Base-by-base conservation (phyloP, 108 stramenopile species). In the Cyclotella baltica region DNA sequence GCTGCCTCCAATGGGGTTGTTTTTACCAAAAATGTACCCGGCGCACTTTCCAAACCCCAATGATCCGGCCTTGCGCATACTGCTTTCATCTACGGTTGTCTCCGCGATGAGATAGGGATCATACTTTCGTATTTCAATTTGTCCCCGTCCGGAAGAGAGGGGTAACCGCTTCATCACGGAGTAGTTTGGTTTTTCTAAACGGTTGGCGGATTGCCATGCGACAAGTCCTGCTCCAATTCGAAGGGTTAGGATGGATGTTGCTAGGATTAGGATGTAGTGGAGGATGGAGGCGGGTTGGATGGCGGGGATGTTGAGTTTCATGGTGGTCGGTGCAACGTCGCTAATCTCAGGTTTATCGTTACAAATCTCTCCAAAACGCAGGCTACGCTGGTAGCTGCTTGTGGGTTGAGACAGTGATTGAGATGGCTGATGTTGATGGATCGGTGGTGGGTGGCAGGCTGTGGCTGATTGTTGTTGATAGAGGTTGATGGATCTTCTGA, bases 11-110 rank as follows among this genome's bases (percentile, higher is more conserved):
- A 34, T 35, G 5, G 80, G 35, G 36, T 75, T 70, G 47, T 90
- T 90, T 75, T 85, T 85, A 4, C 89, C 89, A 73, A 90, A 90
- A 55, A 90, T 90, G 66, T 86, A 90, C 0, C 81, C 87, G 4
- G 89, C 89, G 46, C 87, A 88, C 27, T 66, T 74, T 13, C 86
- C 73, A 67, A 90, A 90, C 5, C 87, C 85, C 1, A 61, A 13
- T 0, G 73, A 50, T 0, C 82, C 80, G 0, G 88, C 76, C 50
- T 83, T 70, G 15, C 76, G 70, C 57, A 89, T 83, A 29, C 86
- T 85, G 3, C 57, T 47, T 37, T 76, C 85, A 20, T 85, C 78
- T 16, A 83, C 75, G 19, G 73, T 86, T 1, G 88, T 89, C 66
- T 90, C 89, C 20, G 85, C 89, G 53, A 90, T 85, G 16, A 88